phyloP scores from a whole-genome alignment of 495 filamentous ascomycete species.

The Podospora conica region DNA sequence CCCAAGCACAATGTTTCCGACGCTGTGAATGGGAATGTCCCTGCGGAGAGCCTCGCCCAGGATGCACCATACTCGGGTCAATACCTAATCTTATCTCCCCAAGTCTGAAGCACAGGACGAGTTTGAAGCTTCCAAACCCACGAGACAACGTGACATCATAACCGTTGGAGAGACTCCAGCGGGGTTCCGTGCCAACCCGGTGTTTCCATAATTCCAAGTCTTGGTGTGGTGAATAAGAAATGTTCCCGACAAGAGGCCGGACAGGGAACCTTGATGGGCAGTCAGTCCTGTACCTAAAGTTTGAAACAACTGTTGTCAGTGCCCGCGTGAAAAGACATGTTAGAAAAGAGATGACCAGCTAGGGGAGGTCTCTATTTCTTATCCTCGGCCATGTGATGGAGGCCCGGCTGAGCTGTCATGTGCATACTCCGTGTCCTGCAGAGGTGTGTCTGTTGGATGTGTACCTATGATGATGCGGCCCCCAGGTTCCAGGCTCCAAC shows the following conservation, averaged over 20 bases:
- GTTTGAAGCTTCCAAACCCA: not conserved
- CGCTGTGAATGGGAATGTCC: not conserved
- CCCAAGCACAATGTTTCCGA: not conserved
- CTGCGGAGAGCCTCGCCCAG: not conserved
- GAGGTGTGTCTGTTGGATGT: not conserved
- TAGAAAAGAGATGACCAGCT: not conserved
- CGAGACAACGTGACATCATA: not conserved
- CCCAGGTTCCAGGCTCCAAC: not conserved
- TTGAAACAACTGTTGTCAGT: not conserved
- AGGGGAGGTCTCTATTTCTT: not conserved
- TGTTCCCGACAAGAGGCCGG: not conserved
- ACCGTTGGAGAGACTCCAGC: not conserved
- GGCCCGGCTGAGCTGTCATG: not conserved
- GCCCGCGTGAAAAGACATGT: not conserved
- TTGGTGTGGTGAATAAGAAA: no score
- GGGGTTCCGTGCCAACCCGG: no score
- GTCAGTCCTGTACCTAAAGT: not conserved
- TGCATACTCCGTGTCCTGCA: no score
- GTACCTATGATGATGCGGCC: not conserved
- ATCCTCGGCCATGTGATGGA: not conserved
- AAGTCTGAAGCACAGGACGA: not conserved
- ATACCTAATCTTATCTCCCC: no score
- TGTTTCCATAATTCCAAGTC: no score
- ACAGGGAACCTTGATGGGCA: not conserved
- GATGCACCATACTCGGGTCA: no score